A percentile compares a stretch with the other conserved stretches of the same genome.
Evolutionary conservation across 2,329 filamentous ascomycete genomes (phyloP).

Genomic region (Periconia sp.): DNA sequence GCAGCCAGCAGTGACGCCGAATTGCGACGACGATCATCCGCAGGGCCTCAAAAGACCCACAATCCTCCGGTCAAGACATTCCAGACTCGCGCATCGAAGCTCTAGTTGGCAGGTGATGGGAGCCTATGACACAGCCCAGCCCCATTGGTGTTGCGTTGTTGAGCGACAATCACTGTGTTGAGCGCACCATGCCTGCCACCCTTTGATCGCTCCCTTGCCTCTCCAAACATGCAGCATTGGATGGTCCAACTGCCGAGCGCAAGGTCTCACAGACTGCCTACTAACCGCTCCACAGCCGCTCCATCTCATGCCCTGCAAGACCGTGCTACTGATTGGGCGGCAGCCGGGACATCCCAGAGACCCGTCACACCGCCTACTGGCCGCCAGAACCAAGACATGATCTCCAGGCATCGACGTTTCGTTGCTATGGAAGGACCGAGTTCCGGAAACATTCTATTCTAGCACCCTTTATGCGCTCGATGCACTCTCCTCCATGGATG

Average conservation of each 20-base stretch:
- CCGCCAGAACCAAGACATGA: slow-evolving; percentile 14
- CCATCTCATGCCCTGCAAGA: no score
- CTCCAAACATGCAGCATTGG: slow-evolving; percentile 11
- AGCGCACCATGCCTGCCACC: slow-evolving; percentile 5
- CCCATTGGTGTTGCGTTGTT: slow-evolving; percentile 26
- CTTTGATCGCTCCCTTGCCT: slow-evolving; percentile 13
- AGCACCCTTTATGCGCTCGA: slow-evolving; percentile 19
- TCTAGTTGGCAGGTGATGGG: slow-evolving; percentile 15
- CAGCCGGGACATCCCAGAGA: slow-evolving; percentile 10
- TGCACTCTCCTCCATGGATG: slow-evolving; percentile 3
- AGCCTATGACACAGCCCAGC: slow-evolving; percentile 28
- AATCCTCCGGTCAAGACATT: slow-evolving; percentile 22
- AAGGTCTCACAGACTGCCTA: slow-evolving; percentile 10
- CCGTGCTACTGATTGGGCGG: slow-evolving; percentile 19
- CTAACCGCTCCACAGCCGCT: slow-evolving; percentile 15
- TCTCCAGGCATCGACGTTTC: slow-evolving; percentile 25
- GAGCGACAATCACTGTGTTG: no score
- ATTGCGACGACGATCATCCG: slow-evolving; percentile 10
- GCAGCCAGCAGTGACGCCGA: slow-evolving; percentile 9
- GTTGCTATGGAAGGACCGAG: slow-evolving; percentile 23
- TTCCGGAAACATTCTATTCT: slow-evolving; percentile 27
- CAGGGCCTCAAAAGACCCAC: slow-evolving; percentile 15
- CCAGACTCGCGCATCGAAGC: slow-evolving; percentile 23
- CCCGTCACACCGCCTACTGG: slow-evolving; percentile 25
- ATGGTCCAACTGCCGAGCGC: slow-evolving; percentile 16